Conservation (phyloP, 495 filamentous ascomycete genomes). For the Penicillium samsonianum region DNA sequence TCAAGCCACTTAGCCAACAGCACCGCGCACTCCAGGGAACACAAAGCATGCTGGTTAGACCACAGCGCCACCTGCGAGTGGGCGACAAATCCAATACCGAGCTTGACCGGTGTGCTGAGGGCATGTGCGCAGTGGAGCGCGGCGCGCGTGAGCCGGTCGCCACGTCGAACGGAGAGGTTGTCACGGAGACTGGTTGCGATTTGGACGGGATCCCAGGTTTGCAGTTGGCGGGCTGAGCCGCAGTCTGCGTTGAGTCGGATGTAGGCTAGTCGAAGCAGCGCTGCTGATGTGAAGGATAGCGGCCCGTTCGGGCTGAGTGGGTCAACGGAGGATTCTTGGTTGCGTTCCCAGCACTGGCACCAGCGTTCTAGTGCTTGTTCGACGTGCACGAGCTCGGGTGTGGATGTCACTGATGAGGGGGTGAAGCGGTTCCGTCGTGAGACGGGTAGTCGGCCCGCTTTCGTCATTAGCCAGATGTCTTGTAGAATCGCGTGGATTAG, state of each 20-base stretch:
- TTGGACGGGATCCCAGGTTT: conserved; percentile 60
- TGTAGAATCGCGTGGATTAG: conserved; percentile 70
- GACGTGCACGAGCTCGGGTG: conserved; percentile 57
- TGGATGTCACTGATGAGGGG: conserved; percentile 28
- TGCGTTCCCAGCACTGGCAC: conserved; percentile 62
- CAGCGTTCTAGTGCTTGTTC: conserved; percentile 62
- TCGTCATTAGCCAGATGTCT: conserved; percentile 66
- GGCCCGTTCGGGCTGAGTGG: conserved; percentile 57
- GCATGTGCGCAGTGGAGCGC: conserved; percentile 71
- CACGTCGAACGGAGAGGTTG: conserved; percentile 58
- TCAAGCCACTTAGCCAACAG: conserved; percentile 60
- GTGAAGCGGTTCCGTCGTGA: conserved; percentile 47
- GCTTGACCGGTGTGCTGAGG: conserved; percentile 65
- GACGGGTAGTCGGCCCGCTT: conserved; percentile 50
- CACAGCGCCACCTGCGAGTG: conserved; percentile 68
- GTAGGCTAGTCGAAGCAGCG: conserved; percentile 64
- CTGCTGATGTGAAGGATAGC: conserved; percentile 67
- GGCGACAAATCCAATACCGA: conserved; percentile 68
- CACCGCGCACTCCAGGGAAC: conserved; percentile 70
- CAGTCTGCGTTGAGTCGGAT: conserved; percentile 69
- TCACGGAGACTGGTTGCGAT: conserved; percentile 61
- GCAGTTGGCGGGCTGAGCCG: conserved; percentile 60
- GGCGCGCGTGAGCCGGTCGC: conserved; percentile 57
- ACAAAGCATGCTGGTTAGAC: conserved; percentile 71
- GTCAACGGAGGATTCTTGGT: conserved; percentile 54